Evolutionary conservation across 805 yeast genomes (phyloP), one percentile per base, ranked within the genome.

Genomic region (Suhomyces sp.): DNA sequence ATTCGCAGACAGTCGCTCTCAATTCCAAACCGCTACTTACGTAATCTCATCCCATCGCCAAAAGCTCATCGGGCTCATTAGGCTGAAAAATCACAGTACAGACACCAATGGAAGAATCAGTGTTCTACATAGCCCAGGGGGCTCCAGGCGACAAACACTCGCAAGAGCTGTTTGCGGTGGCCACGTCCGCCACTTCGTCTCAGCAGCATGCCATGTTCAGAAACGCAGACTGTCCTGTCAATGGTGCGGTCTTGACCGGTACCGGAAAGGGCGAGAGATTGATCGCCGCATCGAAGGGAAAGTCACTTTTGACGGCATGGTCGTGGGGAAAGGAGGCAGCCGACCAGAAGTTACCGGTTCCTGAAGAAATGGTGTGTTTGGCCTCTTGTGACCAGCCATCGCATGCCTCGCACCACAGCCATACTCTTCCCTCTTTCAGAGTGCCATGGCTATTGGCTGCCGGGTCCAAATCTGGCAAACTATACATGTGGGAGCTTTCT

Each of bases 401-500:
- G 63, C 42, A 35, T n/a, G 57, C 15, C 48, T 55, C 31, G 57
- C 59, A 24, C 47, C 58, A 57, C 6, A 50, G 54, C 13, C 59
- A 57, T 9, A 63, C 55, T 13, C 63, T 68, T 19, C 78, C 84
- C 4, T 69, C 64, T 45, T 80, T 76, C 64, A 71, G 81, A 56
- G 63, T 79, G 38, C 87, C 87, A 19, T 86, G 87, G 79, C 64
- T 88, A 40, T 68, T 94, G 24, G 86, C 84, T 6, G 96, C 87
- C 44, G 91, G 93, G 54, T 78, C 94, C 50, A 65, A 74, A 54
- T 63, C 86, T n/a, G 98, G 98, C 10, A 81, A 85, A 58, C 57
- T 94, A 13, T 88, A 88, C 63, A 68, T 92, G 1, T 93, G 98
- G 98, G 96, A 90, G 60, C 64, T 92, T 49, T 68, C 78, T 8